These are phyloP conservation scores for Sporothrix pallida DNA, from an alignment of 2,329 filamentous ascomycete genomes.

Conservation along the genomic window DNA sequence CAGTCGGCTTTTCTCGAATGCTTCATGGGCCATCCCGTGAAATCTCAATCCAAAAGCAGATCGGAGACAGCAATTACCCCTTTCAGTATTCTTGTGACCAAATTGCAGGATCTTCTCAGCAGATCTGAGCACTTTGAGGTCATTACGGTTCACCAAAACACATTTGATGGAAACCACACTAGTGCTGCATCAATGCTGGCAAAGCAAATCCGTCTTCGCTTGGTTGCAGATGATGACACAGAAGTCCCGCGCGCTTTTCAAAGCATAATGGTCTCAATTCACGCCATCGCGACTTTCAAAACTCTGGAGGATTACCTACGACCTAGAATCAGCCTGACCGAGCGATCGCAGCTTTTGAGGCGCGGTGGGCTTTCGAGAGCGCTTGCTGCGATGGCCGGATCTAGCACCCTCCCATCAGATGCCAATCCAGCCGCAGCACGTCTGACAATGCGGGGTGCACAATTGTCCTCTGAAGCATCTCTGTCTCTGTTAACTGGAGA, in stretches of 20 bases:
- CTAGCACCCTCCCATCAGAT: conserved; percentile 64
- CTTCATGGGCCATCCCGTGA: conserved; percentile 82
- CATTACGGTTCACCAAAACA: conserved; percentile 90
- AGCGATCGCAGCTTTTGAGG: conserved; percentile 70
- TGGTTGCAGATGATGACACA: conserved; percentile 87
- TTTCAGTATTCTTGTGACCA: conserved; percentile 89
- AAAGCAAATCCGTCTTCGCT: conserved; percentile 88
- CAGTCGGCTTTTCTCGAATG: conserved; percentile 85
- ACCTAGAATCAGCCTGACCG: conserved; percentile 81
- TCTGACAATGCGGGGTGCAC: conserved; percentile 52
- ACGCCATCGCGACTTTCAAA: conserved; percentile 98
- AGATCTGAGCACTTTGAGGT: conserved; percentile 98
- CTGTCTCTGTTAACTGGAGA: conserved; percentile 47
- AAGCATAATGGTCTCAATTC: conserved; percentile 98
- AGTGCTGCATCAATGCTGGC: conserved; percentile 95
- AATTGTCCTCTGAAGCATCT: conserved; percentile 38
- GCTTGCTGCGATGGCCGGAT: conserved; percentile 75
- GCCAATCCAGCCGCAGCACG: conserved; percentile 52
- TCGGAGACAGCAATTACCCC: conserved; percentile 76
- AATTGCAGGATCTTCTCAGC: conserved; percentile 93
- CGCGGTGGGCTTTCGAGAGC: conserved; percentile 67
- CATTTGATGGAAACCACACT: conserved; percentile 85
- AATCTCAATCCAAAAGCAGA: conserved; percentile 66
- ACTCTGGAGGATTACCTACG: conserved; percentile 94
- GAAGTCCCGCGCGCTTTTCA: conserved; percentile 86